These are phyloP conservation scores for Cladosporium sp. DNA, from an alignment of 2,329 filamentous ascomycete genomes.

Conservation along the genomic window DNA sequence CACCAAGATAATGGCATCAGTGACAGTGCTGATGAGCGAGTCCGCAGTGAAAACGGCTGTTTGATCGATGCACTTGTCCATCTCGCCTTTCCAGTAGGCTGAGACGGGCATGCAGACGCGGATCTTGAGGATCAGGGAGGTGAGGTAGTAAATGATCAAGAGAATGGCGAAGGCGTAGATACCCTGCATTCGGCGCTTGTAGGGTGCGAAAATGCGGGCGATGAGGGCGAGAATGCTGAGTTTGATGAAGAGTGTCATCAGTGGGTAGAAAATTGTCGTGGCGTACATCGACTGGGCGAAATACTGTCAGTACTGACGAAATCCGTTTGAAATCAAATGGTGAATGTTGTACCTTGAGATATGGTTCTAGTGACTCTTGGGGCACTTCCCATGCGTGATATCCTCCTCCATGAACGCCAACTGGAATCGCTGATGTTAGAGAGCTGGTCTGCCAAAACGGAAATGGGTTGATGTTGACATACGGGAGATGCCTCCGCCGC, in stretches of 20 bases:
- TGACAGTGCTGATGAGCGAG: conserved; percentile 6
- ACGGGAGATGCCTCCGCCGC: background rate
- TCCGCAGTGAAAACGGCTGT: conserved; percentile 1
- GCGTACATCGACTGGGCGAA: conserved; percentile 2
- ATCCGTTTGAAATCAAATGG: too few species aligned
- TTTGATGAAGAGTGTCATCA: conserved; percentile 6
- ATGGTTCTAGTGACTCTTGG: background rate
- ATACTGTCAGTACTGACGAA: too few species aligned
- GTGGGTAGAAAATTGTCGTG: background rate
- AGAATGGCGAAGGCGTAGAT: conserved; percentile 1
- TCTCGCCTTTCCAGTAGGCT: conserved; percentile 1
- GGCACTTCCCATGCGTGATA: conserved; percentile 5
- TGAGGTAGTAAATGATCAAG: conserved; percentile 1
- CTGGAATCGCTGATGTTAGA: background rate
- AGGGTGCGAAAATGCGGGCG: conserved; percentile 1
- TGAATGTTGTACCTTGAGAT: background rate
- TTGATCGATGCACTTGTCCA: conserved; percentile 2
- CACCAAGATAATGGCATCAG: conserved; percentile 5
- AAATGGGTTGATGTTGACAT: too few species aligned
- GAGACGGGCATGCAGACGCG: conserved; percentile 7
- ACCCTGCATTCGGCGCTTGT: background rate
- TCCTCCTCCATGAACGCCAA: conserved; percentile 6
- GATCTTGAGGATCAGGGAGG: background rate
- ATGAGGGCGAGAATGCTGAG: conserved; percentile 9
- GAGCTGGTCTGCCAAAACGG: background rate